phyloP scores from a whole-genome alignment of 176 grass and related monocot genomes.

The Hsuehochloa calcarea region DNA sequence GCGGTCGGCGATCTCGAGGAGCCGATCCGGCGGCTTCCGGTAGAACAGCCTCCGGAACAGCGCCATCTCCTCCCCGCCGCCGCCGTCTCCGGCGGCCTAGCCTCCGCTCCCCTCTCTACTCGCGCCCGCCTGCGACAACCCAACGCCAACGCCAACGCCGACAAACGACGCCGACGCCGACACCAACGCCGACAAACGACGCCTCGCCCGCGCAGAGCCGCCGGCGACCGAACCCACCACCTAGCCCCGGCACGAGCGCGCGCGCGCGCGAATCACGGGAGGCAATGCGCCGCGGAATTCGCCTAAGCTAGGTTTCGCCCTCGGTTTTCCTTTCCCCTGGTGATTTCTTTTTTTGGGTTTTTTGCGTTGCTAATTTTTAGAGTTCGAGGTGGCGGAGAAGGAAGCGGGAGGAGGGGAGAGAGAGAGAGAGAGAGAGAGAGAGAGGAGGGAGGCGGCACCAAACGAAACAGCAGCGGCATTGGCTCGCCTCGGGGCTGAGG shows the following conservation, averaged over 20 bases:
- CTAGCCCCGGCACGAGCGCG: slow-evolving; percentile 7
- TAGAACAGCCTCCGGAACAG: slow-evolving; percentile 97
- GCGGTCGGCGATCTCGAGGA: slow-evolving; percentile 90
- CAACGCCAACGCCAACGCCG: neutral
- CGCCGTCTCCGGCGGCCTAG: slow-evolving; percentile 58
- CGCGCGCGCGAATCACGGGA: neutral
- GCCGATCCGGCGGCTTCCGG: slow-evolving; percentile 88
- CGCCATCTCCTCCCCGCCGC: slow-evolving; percentile 59
- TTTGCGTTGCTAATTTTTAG: slow-evolving; percentile 1
- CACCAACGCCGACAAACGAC: neutral
- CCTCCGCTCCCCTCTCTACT: neutral
- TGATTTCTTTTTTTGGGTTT: neutral
- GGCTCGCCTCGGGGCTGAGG: neutral
- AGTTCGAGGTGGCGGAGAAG: slow-evolving; percentile 32
- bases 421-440: neutral
- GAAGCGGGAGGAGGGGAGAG: neutral
- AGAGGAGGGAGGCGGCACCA: slow-evolving; percentile 6
- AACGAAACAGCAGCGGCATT: neutral
- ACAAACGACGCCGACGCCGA: neutral
- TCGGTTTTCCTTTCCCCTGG: neutral
- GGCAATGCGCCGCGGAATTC: slow-evolving; percentile 39
- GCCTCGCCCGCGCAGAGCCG: neutral
- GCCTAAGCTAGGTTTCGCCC: slow-evolving; percentile 31
- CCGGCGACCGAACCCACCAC: neutral
- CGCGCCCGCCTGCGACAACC: slow-evolving; percentile 16